A percentile compares a stretch with the other conserved stretches of the same genome.
Conservation (phyloP, 169 alveolate genomes). For the Plasmodium berghei region DNA sequence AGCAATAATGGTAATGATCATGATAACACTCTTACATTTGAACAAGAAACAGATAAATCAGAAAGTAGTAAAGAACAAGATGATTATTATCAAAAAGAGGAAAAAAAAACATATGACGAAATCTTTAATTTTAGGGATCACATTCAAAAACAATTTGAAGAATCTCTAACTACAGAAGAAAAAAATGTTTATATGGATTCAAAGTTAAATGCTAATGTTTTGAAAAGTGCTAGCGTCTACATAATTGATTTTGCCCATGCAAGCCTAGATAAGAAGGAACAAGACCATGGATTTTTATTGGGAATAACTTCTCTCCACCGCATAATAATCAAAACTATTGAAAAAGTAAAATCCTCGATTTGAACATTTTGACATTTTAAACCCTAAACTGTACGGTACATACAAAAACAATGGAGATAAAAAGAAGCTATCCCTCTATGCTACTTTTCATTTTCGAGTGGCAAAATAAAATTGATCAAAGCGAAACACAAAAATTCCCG, state of each 20-base stretch:
- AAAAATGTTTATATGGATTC: slow-evolving; percentile 10
- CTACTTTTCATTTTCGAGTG: too few relatives aligned
- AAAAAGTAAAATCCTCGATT: slow-evolving; percentile 21
- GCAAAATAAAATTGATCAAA: too few relatives aligned
- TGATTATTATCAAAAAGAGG: slow-evolving; percentile 14
- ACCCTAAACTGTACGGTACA: too few relatives aligned
- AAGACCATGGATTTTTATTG: slow-evolving; percentile 79
- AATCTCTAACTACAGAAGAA: slow-evolving; percentile 44
- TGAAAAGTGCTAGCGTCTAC: slow-evolving; percentile 74
- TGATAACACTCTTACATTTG: not conserved
- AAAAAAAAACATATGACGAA: slow-evolving; percentile 33
- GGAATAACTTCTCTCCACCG: slow-evolving; percentile 77
- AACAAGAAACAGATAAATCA: not conserved
- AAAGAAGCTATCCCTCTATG: too few relatives aligned
- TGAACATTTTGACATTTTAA: not conserved
- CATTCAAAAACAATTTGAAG: slow-evolving; percentile 46
- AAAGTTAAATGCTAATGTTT: slow-evolving; percentile 27
- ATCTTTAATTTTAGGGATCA: slow-evolving; percentile 27
- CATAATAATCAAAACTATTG: slow-evolving; percentile 46
- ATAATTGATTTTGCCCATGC: slow-evolving; percentile 85
- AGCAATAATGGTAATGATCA: not conserved
- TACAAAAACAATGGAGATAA: too few relatives aligned
- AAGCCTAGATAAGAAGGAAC: slow-evolving; percentile 67
- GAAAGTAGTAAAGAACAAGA: not conserved
- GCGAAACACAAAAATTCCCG: too few relatives aligned